Evolutionary conservation across 345 rosid species (phyloP).

Genomic region (Cardamine occulta): DNA sequence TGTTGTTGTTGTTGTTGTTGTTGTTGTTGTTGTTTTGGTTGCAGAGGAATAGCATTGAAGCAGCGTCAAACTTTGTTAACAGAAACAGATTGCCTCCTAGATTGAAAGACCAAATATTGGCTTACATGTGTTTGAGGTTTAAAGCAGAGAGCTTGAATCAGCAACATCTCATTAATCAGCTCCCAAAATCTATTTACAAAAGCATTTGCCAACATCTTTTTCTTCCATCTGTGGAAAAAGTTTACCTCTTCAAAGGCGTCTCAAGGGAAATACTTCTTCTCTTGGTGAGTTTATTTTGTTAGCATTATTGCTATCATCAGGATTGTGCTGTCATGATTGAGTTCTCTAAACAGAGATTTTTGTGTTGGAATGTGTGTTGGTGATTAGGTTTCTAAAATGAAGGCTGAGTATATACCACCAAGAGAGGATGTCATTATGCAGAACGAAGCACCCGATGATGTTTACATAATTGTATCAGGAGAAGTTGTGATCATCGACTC

Average conservation of each 20-base stretch:
- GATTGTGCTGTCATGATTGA: neutral
- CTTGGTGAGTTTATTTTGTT: conserved; percentile 49
- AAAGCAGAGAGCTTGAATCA: conserved; percentile 94
- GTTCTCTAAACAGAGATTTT: neutral
- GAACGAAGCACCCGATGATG: conserved; percentile 85
- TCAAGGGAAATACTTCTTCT: conserved; percentile 67
- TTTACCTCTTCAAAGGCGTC: conserved; percentile 71
- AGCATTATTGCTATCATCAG: neutral
- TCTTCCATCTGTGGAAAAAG: conserved; percentile 69
- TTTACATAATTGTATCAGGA: conserved; percentile 81
- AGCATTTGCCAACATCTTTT: conserved; percentile 88
- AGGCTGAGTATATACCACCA: conserved; percentile 92
- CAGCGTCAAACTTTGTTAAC: conserved; percentile 76
- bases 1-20: neutral
- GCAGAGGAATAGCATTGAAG: conserved; percentile 93
- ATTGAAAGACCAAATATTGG: conserved; percentile 79
- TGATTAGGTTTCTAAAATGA: conserved; percentile 76
- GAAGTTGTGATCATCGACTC: conserved; percentile 72
- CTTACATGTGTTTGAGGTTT: conserved; percentile 90
- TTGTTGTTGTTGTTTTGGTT: neutral
- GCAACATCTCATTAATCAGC: conserved; percentile 77
- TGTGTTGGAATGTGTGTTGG: conserved; percentile 19
- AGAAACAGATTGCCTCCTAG: conserved; percentile 76
- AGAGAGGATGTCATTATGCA: conserved; percentile 87
- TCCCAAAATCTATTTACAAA: conserved; percentile 88